A percentile compares a stretch with the other conserved stretches of the same genome.
Conservation (phyloP, 2,329 filamentous ascomycete genomes). For the Alternaria postmessia region DNA sequence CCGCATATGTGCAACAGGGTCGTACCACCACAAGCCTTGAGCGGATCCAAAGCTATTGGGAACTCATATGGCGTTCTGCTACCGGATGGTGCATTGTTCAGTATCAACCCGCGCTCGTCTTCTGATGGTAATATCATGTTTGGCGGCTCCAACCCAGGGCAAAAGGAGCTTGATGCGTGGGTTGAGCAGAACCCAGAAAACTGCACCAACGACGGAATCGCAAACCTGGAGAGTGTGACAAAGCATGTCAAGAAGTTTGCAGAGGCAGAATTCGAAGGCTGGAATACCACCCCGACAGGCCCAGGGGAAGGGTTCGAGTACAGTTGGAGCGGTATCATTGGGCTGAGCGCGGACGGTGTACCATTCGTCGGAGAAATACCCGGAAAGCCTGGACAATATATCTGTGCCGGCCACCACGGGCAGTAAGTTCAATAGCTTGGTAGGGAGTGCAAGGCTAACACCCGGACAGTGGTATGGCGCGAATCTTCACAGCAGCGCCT, state of each 20-base stretch:
- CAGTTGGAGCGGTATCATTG: constrained; percentile 42
- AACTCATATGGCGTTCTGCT: constrained; percentile 47
- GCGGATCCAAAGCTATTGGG: constrained; percentile 29
- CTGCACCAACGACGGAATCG: constrained; percentile 22
- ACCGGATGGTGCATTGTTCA: constrained; percentile 39
- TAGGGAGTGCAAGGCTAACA: constrained; percentile 2
- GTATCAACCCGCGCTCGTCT: constrained; percentile 44
- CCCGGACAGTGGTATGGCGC: constrained; percentile 34
- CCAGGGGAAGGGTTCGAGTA: constrained; percentile 43
- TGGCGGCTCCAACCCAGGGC: constrained; percentile 45
- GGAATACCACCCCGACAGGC: constrained; percentile 15
- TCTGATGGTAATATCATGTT: constrained; percentile 45
- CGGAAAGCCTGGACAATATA: constrained; percentile 35
- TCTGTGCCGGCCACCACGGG: constrained; percentile 41
- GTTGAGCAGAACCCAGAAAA: constrained; percentile 38
- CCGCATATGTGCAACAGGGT: constrained; percentile 42
- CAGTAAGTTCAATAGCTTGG: constrained; percentile 25
- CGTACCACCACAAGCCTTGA: constrained; percentile 28
- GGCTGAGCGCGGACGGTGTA: constrained; percentile 36
- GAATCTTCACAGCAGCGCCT: constrained; percentile 40
- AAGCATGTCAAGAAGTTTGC: constrained; percentile 36
- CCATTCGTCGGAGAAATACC: constrained; percentile 36
- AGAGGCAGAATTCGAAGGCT: constrained; percentile 35
- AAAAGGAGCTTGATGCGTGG: constrained; percentile 41
- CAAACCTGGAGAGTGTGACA: constrained; percentile 35